A percentile compares a stretch with the other conserved stretches of the same genome.
Evolutionary conservation across 1,139 yeast species (phyloP).

Genomic region (Lodderomyces jiufengensis): DNA sequence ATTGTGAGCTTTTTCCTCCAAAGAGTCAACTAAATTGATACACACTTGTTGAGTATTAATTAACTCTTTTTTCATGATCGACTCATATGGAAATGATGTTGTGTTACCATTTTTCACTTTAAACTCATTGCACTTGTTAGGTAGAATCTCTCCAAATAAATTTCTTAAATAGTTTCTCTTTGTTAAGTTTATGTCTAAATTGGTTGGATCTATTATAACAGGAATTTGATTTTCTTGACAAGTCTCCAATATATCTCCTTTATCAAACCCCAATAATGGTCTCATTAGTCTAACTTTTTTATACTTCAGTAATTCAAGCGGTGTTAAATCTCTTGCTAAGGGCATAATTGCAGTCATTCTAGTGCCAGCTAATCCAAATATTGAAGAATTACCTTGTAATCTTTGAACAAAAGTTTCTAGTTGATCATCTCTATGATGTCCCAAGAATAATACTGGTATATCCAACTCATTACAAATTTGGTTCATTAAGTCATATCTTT

Average conservation of each 20-base stretch:
- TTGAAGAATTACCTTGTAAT: constrained; percentile 49
- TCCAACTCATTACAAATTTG: constrained; percentile 28
- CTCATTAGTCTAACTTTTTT: constrained; percentile 30
- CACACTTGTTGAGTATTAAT: constrained; percentile 16
- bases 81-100: not conserved
- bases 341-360: constrained; percentile 26
- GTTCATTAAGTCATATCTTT: constrained; percentile 46
- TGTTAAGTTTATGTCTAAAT: constrained; percentile 51
- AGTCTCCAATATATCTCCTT: constrained; percentile 42
- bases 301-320: constrained; percentile 2
- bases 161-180: constrained; percentile 48
- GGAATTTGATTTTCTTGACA: constrained; percentile 37
- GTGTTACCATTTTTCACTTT: not conserved
- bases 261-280: constrained; percentile 51
- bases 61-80: constrained; percentile 12
- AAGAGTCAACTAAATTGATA: constrained; percentile 13
- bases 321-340: constrained; percentile 16
- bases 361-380: constrained; percentile 56
- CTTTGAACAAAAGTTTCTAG: constrained; percentile 66
- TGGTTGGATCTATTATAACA: constrained; percentile 74
- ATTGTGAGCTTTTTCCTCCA: constrained; percentile 14
- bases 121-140: constrained; percentile 11
- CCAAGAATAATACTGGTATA: constrained; percentile 44
- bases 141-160: constrained; percentile 27
- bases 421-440: constrained; percentile 72